phyloP scores from a whole-genome alignment of 1,284 basidiomycete species.

The Microbotryomycetes sp. region DNA sequence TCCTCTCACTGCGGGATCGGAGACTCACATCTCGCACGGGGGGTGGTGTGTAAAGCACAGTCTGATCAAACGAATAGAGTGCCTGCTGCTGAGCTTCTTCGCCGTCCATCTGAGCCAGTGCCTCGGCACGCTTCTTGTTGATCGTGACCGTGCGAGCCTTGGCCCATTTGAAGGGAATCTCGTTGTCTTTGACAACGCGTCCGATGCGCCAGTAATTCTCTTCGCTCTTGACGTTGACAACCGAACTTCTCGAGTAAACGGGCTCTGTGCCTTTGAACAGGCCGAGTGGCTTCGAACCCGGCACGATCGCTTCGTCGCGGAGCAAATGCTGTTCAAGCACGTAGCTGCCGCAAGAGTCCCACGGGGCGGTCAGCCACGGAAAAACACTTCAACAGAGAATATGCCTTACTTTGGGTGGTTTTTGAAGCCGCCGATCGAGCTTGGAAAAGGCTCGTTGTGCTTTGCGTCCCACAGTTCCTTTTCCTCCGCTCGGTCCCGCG shows the following conservation, averaged over 20 bases:
- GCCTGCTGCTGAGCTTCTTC: constrained; percentile 63
- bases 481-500: constrained; percentile 89
- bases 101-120: constrained; percentile 56
- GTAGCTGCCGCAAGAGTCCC: constrained; percentile 54
- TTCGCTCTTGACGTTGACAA: constrained; percentile 75
- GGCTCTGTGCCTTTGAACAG: constrained; percentile 79
- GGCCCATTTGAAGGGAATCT: constrained; percentile 82
- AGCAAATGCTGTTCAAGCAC: constrained; percentile 82
- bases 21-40: constrained; percentile 71
- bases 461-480: constrained; percentile 77
- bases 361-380: not conserved
- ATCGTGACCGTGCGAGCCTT: constrained; percentile 82
- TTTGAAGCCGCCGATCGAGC: constrained; percentile 84
- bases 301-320: constrained; percentile 78
- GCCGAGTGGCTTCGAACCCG: constrained; percentile 70
- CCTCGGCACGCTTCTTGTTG: constrained; percentile 71
- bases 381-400: constrained; percentile 8
- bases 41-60: constrained; percentile 68
- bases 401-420: constrained; percentile 75
- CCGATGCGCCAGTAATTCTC: constrained; percentile 95
- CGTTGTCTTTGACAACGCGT: constrained; percentile 61
- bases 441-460: constrained; percentile 88
- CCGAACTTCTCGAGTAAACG: constrained; percentile 80
- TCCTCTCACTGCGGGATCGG: not conserved
- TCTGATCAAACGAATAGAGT: constrained; percentile 79